phyloP scores from a whole-genome alignment of 2,329 filamentous ascomycete genomes.

The Ophiosphaerella herpotricha region DNA sequence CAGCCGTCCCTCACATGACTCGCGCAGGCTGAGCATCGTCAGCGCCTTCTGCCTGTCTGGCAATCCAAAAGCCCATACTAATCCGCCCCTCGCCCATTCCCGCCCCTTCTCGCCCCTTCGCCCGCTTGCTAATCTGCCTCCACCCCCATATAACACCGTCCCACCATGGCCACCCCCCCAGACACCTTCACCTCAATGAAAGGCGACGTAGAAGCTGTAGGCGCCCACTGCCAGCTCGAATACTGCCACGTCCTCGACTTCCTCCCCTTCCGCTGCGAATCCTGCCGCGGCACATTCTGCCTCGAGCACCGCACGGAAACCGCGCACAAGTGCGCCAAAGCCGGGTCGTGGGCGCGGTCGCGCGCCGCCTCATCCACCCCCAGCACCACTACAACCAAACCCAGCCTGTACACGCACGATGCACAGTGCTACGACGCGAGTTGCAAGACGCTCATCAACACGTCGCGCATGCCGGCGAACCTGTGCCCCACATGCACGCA shows the following conservation, averaged over 20 bases:
- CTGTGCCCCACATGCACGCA: constrained; percentile 74
- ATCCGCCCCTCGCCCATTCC: constrained; percentile 1
- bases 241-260: constrained; percentile 97
- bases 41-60: constrained; percentile 2
- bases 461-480: constrained; percentile 68
- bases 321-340: constrained; percentile 70
- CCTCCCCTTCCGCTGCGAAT: constrained; percentile 87
- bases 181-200: constrained; percentile 69
- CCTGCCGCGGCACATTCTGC: constrained; percentile 71
- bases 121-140: not conserved
- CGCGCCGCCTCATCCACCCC: constrained; percentile 47
- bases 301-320: constrained; percentile 90
- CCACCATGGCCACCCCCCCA: constrained; percentile 23
- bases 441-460: constrained; percentile 75
- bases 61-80: too few relatives aligned
- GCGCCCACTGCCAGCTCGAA: constrained; percentile 85
- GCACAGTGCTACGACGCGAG: constrained; percentile 69
- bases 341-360: constrained; percentile 63
- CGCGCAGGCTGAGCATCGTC: not conserved
- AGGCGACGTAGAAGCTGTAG: constrained; percentile 80
- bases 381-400: constrained; percentile 49
- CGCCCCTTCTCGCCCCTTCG: constrained; percentile 1
- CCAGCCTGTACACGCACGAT: constrained; percentile 63
- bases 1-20: not conserved
- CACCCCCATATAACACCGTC: not conserved